Base-by-base conservation (phyloP, 208 protist genomes). In the Crithidia mellificae region DNA sequence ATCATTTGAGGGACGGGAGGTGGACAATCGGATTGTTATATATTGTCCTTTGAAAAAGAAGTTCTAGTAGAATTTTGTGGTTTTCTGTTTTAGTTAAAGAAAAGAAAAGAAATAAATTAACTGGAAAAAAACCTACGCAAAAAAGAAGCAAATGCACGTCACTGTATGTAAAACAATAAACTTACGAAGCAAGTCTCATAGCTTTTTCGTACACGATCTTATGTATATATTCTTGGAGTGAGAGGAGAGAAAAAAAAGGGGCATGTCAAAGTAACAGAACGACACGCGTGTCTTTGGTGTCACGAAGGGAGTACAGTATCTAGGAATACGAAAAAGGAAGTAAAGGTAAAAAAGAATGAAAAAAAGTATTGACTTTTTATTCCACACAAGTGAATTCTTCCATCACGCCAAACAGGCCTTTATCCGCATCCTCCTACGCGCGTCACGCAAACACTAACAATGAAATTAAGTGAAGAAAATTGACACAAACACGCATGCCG, bases 11-110 rank as follows among this genome's bases (percentile, higher is more conserved):
- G 32, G 38, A 1, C 27, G 32, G 22, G 38, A 47, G 32, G 38
- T 27, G 53, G 53, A 57, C 53, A 38, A 27, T 7, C 53, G 53
- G 34, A 57, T 57, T 57, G 53, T 20, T 43, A 29, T 43, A 57
- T 27, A 44, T 27, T 25, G 29, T 39, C 32, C 29, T 43, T 38
- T 38, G n/a, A 47, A 47, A 47, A 47, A 47, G n/a, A 47, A 47
- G 19, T 20, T 20, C 15, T 47, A 47, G 41, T 20, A 47, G n/a
- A 47, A 47, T 4, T 20, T 20, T 4, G 7, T 20, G 41, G n/a
- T 47, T 47, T 47, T 6, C 3, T 17, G 19, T 47, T 47, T 20
- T 14, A 51, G 46, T 51, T 51, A 38, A 5, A 38, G 11, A 29
- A 51, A 51, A 24, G 29, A 51, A 29, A 12, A 51, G 46, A 24